Conservation (phyloP, 441 rosid genomes). For the Raphanus hybrid region DNA sequence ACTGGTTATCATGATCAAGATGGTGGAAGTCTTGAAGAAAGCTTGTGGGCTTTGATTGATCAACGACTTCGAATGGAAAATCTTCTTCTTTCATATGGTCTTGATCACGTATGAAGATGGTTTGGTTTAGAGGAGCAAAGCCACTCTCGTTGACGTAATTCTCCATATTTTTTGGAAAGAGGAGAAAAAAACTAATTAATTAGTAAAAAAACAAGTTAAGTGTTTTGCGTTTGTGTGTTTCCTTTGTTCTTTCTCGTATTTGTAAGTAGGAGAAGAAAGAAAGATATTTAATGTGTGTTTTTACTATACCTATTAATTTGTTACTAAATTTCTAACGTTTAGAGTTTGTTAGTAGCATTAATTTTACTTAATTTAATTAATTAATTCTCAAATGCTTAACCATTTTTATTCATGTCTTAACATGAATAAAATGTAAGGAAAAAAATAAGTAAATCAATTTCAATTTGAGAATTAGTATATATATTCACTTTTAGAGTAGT, state of each 20-base stretch:
- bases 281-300: slow-evolving; percentile 28
- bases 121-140: slow-evolving; percentile 38
- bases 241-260: slow-evolving; percentile 37
- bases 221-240: slow-evolving; percentile 23
- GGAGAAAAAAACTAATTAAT: slow-evolving; percentile 39
- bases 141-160: slow-evolving; percentile 31
- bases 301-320: slow-evolving; percentile 30
- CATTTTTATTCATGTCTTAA: not conserved
- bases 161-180: slow-evolving; percentile 37
- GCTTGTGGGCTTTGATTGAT: slow-evolving; percentile 45
- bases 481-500: not conserved
- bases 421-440: not conserved
- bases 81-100: slow-evolving; percentile 48
- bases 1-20: slow-evolving; percentile 44
- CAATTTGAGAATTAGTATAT: not conserved
- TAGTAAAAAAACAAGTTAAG: slow-evolving; percentile 33
- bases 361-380: slow-evolving; percentile 22
- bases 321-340: slow-evolving; percentile 33
- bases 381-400: not conserved
- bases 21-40: slow-evolving; percentile 59
- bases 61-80: slow-evolving; percentile 47
- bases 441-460: not conserved
- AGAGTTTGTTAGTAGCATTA: slow-evolving; percentile 38
- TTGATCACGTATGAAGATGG: slow-evolving; percentile 44
- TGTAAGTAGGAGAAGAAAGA: slow-evolving; percentile 33